These are phyloP conservation scores for Lipomyces japonicus DNA, from an alignment of 805 yeast genomes.

Conservation along the genomic window DNA sequence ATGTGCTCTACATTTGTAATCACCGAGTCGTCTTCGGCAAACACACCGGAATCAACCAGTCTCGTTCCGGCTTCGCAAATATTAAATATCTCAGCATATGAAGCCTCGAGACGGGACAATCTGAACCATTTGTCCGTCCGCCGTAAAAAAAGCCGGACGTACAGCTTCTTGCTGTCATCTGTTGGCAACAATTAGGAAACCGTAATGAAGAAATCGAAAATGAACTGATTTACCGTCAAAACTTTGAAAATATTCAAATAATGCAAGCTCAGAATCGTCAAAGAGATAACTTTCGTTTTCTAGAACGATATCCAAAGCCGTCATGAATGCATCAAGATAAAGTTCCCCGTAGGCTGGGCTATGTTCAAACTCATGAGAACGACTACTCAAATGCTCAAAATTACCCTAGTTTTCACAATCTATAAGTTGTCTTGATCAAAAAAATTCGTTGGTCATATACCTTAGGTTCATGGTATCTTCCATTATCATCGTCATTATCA, in stretches of 20 bases:
- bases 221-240: slow-evolving; percentile 8
- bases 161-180: slow-evolving; percentile 22
- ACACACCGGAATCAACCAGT: slow-evolving; percentile 1
- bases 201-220: too few species aligned
- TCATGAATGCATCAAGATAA: slow-evolving; percentile 23
- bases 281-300: slow-evolving; percentile 22
- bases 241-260: slow-evolving; percentile 14
- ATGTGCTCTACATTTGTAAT: slow-evolving; percentile 6
- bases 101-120: slow-evolving; percentile 1
- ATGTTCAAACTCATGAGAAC: not conserved
- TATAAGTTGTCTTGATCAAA: too few species aligned
- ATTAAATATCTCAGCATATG: slow-evolving; percentile 18
- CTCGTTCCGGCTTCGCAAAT: slow-evolving; percentile 8
- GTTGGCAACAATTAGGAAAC: not conserved
- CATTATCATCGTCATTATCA: not conserved
- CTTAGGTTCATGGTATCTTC: not conserved
- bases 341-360: not conserved
- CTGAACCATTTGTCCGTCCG: slow-evolving; percentile 24
- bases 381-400: too few species aligned
- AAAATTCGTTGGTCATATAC: not conserved
- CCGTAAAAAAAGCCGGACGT: slow-evolving; percentile 25
- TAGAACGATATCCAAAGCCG: slow-evolving; percentile 21
- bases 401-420: too few species aligned
- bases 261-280: slow-evolving; percentile 12
- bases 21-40: not conserved